Conservation (phyloP, 176 grass and related monocot species). For the Aegilops sharonensis region DNA sequence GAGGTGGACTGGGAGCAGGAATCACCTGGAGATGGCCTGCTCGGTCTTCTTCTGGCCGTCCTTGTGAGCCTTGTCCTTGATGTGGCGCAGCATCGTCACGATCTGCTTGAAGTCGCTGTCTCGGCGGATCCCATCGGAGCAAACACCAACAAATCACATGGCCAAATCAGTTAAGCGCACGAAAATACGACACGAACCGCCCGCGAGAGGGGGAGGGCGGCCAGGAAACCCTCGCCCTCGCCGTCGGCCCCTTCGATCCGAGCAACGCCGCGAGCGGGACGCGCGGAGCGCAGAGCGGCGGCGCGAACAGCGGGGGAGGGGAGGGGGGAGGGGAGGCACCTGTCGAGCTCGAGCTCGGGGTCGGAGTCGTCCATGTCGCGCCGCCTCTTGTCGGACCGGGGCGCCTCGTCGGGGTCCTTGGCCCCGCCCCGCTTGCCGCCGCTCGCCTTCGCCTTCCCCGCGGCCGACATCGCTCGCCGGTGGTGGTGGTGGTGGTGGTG, state of each 20-base stretch:
- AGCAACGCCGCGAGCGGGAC: neutral
- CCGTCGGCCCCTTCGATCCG: neutral
- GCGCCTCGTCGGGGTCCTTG: slow-evolving; percentile 34
- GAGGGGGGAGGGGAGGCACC: neutral
- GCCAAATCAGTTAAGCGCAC: neutral
- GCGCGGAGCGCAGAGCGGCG: neutral
- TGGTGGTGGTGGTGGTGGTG: neutral
- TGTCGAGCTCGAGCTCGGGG: slow-evolving; percentile 39
- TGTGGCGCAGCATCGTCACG: slow-evolving; percentile 53
- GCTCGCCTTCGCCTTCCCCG: slow-evolving; percentile 37
- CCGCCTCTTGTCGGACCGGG: slow-evolving; percentile 42
- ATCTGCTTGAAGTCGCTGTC: slow-evolving; percentile 74
- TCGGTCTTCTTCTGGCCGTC: slow-evolving; percentile 81
- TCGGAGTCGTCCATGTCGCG: slow-evolving; percentile 36
- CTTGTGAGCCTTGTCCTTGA: slow-evolving; percentile 76
- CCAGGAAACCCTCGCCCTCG: slow-evolving; percentile 2
- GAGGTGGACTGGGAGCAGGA: neutral
- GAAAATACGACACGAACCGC: neutral
- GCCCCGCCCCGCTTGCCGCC: slow-evolving; percentile 33
- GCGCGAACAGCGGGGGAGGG: too few relatives aligned
- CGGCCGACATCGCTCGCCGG: slow-evolving; percentile 29
- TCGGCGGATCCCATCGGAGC: neutral
- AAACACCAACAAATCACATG: slow-evolving; percentile 5
- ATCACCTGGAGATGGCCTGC: slow-evolving; percentile 76
- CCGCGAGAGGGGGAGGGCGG: neutral